phyloP scores from a whole-genome alignment of 305 asterid species.

The Ilex paraguariensis region DNA sequence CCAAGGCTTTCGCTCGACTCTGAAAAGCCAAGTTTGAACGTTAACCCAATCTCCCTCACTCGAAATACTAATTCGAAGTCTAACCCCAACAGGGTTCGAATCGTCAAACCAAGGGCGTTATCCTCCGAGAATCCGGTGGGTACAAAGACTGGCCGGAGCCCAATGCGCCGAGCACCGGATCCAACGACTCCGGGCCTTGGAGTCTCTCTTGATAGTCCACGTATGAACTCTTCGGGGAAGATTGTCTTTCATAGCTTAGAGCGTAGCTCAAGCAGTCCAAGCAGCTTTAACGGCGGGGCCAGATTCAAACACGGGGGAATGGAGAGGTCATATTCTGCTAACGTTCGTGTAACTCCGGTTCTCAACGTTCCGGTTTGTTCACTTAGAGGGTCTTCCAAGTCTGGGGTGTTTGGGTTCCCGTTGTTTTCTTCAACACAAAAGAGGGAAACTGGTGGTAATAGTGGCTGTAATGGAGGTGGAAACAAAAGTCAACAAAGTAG shows the following conservation, averaged over 20 bases:
- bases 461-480: background rate
- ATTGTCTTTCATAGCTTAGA: constrained; percentile 1
- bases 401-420: constrained; percentile 2
- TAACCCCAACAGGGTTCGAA: constrained; percentile 41
- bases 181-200: constrained; percentile 3
- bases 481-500: background rate
- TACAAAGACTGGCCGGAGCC: constrained; percentile 8
- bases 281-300: constrained; percentile 1
- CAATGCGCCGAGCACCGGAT: no score
- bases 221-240: constrained; percentile 4
- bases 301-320: background rate
- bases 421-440: background rate
- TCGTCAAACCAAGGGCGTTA: constrained; percentile 28
- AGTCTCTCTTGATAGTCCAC: background rate
- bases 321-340: constrained; percentile 2
- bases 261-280: background rate
- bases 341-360: background rate
- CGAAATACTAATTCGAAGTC: constrained; percentile 30
- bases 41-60: constrained; percentile 1
- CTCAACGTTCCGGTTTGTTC: constrained; percentile 4
- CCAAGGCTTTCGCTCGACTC: constrained; percentile 84
- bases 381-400: background rate
- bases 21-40: constrained; percentile 34
- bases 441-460: background rate
- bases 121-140: background rate